Conservation (phyloP, 331 rosid genomes). For the Rosa hybrid region DNA sequence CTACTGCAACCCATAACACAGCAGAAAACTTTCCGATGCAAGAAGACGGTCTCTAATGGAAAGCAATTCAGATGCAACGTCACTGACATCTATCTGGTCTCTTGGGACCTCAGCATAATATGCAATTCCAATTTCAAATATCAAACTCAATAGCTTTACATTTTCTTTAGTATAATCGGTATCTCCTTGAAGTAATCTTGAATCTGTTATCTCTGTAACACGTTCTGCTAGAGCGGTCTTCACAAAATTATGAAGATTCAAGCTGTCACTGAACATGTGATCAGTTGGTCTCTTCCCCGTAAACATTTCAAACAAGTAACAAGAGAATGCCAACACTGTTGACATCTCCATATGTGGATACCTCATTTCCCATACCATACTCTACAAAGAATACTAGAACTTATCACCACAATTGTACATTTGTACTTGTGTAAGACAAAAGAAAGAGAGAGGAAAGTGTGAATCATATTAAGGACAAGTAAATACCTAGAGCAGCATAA, state of each 20-base stretch:
- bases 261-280: background rate
- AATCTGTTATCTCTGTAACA: background rate
- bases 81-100: background rate
- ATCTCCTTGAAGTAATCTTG: background rate
- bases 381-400: too few relatives aligned
- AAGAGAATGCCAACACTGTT: background rate
- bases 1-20: background rate
- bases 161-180: background rate
- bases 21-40: background rate
- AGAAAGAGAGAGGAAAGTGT: background rate
- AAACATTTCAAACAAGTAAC: background rate
- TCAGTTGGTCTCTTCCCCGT: background rate
- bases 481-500: slow-evolving; percentile 2
- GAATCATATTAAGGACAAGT: too few relatives aligned
- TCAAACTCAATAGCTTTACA: too few relatives aligned
- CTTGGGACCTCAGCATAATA: background rate
- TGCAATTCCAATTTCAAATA: too few relatives aligned
- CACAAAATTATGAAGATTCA: background rate
- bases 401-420: background rate
- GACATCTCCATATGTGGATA: background rate
- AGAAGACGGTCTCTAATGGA: background rate
- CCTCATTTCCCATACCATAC: slow-evolving; percentile 2
- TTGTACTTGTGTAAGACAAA: too few relatives aligned
- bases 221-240: background rate
- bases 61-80: background rate